Base-by-base conservation (phyloP, 345 rosid genomes). In the Conringia planisiliqua region DNA sequence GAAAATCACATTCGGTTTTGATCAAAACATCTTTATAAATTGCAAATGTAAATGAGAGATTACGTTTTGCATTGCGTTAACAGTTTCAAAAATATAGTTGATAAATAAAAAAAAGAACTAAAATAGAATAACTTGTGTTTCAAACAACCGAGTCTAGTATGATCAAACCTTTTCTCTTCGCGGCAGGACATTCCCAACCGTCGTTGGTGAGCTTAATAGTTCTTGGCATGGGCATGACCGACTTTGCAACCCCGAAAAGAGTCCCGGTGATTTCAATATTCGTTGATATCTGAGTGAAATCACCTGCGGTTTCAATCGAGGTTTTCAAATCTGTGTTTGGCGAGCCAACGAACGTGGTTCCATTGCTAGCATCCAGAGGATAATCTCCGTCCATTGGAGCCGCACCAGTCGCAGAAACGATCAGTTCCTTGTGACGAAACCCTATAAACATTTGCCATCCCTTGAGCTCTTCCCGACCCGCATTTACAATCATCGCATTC, bases 261-360 rank as follows among this genome's bases (percentile, higher is more conserved):
- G 98, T 88, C 4, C 99, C 99, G 0, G 73, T 77, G 20, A 95
- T 76, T 52, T 86, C 83, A 17, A 92, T 78, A 77, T 81, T 75
- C 0, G 80, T 82, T 3, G 87, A 68, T 51, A 95, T 95, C 84
- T 90, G 96, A 35, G 65, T 61, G 56, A 68, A 79, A 77, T 95
- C 98, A 26, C 91, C 96, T 0, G 99, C 99, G 0, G 99, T 95
- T 10, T 89, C 94, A 22, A 89, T 81, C 0, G 99, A 67, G 0
- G 98, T 92, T 78, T 86, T 86, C 71, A 95, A 82, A 50, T 92
- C 93, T 7, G 78, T 43, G 76, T 60, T 69, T 1, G 88, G 79
- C 24, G 79, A 76, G 6, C 99, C 99, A 0, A 83, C 42, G 14
- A 95, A 81, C 13, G 83, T 75, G 3, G 97, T 87, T 64, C 99